These are phyloP conservation scores for Sungouiozyma intestinalis DNA, from an alignment of 805 yeast species.

Conservation along the genomic window DNA sequence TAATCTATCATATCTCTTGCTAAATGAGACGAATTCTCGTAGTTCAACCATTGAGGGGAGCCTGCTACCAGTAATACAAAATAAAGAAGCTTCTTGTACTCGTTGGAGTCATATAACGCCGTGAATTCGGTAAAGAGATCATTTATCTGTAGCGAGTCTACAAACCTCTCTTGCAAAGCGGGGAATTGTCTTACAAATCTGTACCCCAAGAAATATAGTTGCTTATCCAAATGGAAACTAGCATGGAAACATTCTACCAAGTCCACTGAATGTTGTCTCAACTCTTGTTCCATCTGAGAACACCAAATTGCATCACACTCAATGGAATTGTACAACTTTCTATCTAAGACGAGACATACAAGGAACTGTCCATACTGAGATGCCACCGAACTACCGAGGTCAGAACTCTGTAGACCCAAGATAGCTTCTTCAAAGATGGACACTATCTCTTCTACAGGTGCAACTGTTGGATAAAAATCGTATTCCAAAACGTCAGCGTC, in stretches of 20 bases:
- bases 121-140: constrained; percentile 14
- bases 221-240: constrained; percentile 7
- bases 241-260: constrained; percentile 3
- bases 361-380: constrained; percentile 3
- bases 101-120: constrained; percentile 10
- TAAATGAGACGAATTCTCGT: neutral
- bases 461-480: constrained; percentile 13
- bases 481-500: constrained; percentile 4
- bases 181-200: constrained; percentile 17
- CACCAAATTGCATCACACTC: constrained; percentile 14
- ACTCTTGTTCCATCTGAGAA: neutral
- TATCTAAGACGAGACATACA: constrained; percentile 20
- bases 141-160: constrained; percentile 6
- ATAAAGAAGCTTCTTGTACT: constrained; percentile 17
- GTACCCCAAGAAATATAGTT: constrained; percentile 18
- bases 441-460: constrained; percentile 16
- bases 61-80: constrained; percentile 19
- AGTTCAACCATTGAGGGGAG: constrained; percentile 3
- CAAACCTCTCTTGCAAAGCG: constrained; percentile 8
- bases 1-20: constrained; percentile 13
- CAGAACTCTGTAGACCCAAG: neutral
- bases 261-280: neutral
- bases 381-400: neutral
- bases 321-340: constrained; percentile 18
- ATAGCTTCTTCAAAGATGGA: neutral